phyloP scores from a whole-genome alignment of 495 filamentous ascomycete genomes.

The Annulohypoxylon moriforme region DNA sequence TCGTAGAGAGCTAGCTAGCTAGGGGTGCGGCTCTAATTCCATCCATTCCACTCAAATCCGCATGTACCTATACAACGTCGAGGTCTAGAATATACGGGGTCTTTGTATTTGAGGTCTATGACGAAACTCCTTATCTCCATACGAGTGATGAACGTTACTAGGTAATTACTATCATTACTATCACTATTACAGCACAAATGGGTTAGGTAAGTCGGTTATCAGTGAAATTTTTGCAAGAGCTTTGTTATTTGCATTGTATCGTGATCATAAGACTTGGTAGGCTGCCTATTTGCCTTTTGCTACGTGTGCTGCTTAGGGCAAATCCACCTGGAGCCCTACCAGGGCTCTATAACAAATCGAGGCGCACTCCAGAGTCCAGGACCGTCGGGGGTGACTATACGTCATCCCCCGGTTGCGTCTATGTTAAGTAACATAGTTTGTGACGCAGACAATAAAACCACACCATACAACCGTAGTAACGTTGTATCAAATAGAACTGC shows the following conservation, averaged over 20 bases:
- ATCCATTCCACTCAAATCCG: too few species aligned
- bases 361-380: background rate
- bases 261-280: constrained; percentile 7
- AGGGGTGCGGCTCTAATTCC: background rate
- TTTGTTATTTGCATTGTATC: constrained; percentile 22
- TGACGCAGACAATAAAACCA: background rate
- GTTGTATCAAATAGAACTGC: background rate
- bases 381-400: background rate
- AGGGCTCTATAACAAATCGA: constrained; percentile 24
- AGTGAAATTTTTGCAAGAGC: background rate
- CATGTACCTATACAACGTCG: constrained; percentile 3
- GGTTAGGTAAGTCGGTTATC: background rate
- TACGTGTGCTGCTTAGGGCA: constrained; percentile 22
- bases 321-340: constrained; percentile 17
- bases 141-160: background rate
- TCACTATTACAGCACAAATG: background rate
- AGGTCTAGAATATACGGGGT: background rate
- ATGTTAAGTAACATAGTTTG: too few species aligned
- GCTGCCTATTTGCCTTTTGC: constrained; percentile 18
- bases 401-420: background rate
- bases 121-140: background rate
- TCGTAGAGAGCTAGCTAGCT: too few species aligned
- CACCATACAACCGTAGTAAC: background rate
- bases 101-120: constrained; percentile 2
- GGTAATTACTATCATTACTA: background rate